A percentile compares a stretch with the other conserved stretches of the same genome.
Conservation (phyloP, 441 rosid genomes). For the Omphalea diandra region DNA sequence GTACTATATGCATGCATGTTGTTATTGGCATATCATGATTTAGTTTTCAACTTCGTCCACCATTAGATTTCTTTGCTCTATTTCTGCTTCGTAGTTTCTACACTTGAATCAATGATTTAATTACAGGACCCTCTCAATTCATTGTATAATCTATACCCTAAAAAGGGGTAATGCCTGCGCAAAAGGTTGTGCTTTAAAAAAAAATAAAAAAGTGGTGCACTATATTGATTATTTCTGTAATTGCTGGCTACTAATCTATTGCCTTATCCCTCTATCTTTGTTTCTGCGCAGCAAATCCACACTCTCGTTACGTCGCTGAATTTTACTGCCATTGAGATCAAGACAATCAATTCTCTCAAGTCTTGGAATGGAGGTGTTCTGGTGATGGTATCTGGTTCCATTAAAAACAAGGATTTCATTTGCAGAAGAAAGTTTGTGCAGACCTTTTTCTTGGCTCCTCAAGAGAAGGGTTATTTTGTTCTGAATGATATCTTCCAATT, state of each 20-base stretch:
- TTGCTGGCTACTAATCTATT: too few relatives aligned
- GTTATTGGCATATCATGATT: background rate
- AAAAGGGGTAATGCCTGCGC: too few relatives aligned
- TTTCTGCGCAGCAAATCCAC: conserved; percentile 96
- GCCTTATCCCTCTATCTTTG: too few relatives aligned
- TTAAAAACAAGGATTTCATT: conserved; percentile 53
- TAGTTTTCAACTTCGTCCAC: background rate
- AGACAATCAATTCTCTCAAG: conserved; percentile 68
- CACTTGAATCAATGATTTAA: background rate
- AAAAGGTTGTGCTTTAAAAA: too few relatives aligned
- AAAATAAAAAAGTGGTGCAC: too few relatives aligned
- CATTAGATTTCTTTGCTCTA: background rate
- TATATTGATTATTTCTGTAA: too few relatives aligned
- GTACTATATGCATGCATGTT: background rate
- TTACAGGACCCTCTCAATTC: background rate
- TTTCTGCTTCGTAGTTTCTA: background rate
- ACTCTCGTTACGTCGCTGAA: conserved; percentile 61
- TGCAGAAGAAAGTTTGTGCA: conserved; percentile 76
- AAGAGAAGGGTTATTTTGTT: conserved; percentile 84
- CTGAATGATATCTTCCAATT: conserved; percentile 84
- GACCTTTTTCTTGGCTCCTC: conserved; percentile 95
- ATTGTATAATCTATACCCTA: too few relatives aligned
- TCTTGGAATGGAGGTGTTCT: conserved; percentile 88
- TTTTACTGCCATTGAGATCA: conserved; percentile 63
- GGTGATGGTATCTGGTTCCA: conserved; percentile 80